Conservation (phyloP, 2,329 filamentous ascomycete species). For the Fusarium goolgardi region DNA sequence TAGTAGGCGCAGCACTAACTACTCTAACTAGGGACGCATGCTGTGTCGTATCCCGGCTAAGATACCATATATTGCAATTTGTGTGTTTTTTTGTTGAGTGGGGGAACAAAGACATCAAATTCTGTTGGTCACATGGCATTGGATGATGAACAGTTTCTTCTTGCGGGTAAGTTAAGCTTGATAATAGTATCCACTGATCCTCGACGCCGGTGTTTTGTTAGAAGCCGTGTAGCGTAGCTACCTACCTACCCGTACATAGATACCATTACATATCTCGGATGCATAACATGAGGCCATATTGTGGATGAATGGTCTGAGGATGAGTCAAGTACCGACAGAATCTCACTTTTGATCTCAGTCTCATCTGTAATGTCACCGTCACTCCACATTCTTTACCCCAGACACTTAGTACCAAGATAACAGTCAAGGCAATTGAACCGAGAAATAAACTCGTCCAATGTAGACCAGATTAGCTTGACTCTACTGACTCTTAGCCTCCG, state of each 20-base stretch:
- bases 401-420: neutral
- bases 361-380: constrained; percentile 31
- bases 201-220: constrained; percentile 10
- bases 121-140: constrained; percentile 32
- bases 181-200: constrained; percentile 29
- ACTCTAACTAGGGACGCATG: constrained; percentile 5
- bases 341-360: constrained; percentile 25
- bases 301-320: constrained; percentile 26
- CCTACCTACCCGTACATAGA: no score
- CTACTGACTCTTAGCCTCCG: constrained; percentile 22
- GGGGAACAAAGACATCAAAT: constrained; percentile 8
- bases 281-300: constrained; percentile 23
- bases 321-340: constrained; percentile 36
- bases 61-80: constrained; percentile 20
- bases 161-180: constrained; percentile 37
- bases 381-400: constrained; percentile 43
- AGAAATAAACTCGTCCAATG: constrained; percentile 5
- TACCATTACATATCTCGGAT: neutral
- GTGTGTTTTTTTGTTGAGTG: constrained; percentile 12
- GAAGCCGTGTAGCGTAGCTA: neutral
- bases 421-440: neutral
- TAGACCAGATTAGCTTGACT: neutral
- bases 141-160: constrained; percentile 10
- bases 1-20: constrained; percentile 1
- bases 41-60: constrained; percentile 17